phyloP scores from a whole-genome alignment of 257 asterid species.

The Solanum appendiculatum region DNA sequence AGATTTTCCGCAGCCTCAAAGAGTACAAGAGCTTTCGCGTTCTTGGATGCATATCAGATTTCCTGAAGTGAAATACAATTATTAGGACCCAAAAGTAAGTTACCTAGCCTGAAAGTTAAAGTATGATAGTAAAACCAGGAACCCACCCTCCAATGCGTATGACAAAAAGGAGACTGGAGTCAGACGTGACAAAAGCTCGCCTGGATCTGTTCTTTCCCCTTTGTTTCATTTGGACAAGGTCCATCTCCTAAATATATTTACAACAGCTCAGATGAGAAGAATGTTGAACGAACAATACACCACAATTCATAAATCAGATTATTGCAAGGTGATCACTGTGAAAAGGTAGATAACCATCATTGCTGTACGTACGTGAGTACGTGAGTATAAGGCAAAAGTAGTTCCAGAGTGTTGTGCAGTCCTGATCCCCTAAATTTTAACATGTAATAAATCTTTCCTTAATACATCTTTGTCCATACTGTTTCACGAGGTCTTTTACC shows the following conservation, averaged over 20 bases:
- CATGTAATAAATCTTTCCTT: background rate
- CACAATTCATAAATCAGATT: background rate
- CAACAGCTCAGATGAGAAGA: background rate
- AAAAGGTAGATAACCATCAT: background rate
- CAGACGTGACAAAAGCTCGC: conserved; percentile 12
- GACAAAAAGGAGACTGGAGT: conserved; percentile 63
- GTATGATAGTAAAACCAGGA: background rate
- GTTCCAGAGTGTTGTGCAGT: background rate
- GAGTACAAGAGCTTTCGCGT: conserved; percentile 60
- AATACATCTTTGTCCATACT: background rate
- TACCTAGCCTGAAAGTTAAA: background rate
- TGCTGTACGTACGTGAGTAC: too few relatives aligned
- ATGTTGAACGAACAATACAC: background rate
- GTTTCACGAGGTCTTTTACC: background rate
- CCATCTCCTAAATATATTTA: conserved; percentile 58
- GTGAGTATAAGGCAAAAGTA: background rate
- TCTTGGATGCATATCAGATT: conserved; percentile 71
- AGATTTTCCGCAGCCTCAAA: conserved; percentile 57
- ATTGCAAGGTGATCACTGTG: background rate
- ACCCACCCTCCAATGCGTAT: conserved; percentile 84
- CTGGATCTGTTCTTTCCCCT: conserved; percentile 48
- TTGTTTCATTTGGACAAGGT: conserved; percentile 67
- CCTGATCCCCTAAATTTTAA: background rate
- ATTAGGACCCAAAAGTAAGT: background rate
- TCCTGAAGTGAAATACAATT: conserved; percentile 31